Percentiles rank a stretch among this genome's conserved stretches.
Conservation (phyloP, 768 basidiomycete species). For the Tulasnella sp. region DNA sequence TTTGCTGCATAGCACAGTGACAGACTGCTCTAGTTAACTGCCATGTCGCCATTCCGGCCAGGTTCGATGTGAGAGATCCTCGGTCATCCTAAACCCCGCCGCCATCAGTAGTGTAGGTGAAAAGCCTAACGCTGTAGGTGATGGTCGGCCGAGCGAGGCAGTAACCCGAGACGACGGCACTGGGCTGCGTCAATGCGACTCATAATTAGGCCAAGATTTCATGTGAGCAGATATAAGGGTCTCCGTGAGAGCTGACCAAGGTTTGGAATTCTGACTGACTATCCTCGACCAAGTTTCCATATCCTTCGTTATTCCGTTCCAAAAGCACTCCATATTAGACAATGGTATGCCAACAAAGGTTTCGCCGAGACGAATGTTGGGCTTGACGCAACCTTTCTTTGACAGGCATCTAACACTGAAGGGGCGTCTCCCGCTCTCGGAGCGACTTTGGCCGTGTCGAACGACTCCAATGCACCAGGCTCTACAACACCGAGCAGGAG, state of each 20-base stretch:
- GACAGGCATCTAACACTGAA: not conserved
- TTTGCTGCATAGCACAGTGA: not conserved
- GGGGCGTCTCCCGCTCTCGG: not conserved
- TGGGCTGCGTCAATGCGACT: slow-evolving; percentile 2
- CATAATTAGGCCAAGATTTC: slow-evolving; percentile 9
- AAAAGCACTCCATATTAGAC: not conserved
- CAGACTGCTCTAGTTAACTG: not conserved
- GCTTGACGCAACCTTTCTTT: not conserved
- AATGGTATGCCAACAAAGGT: not conserved
- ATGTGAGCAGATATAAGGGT: slow-evolving; percentile 2
- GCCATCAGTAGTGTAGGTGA: not conserved
- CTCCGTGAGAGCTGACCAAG: not conserved
- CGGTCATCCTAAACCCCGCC: not conserved
- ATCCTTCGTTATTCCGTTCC: not conserved
- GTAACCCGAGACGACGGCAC: not conserved
- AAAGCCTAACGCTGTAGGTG: not conserved
- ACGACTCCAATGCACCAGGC: not conserved
- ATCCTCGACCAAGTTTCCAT: not conserved
- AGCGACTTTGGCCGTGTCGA: not conserved
- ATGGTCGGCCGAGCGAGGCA: not conserved
- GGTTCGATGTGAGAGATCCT: not conserved
- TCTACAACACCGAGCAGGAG: not conserved
- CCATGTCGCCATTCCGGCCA: not conserved
- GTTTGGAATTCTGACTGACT: slow-evolving; percentile 13
- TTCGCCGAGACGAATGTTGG: not conserved